Evolutionary conservation across 257 asterid species (phyloP), one percentile per base, ranked within the genome.

Genomic region (Oldenlandia corymbosa): DNA sequence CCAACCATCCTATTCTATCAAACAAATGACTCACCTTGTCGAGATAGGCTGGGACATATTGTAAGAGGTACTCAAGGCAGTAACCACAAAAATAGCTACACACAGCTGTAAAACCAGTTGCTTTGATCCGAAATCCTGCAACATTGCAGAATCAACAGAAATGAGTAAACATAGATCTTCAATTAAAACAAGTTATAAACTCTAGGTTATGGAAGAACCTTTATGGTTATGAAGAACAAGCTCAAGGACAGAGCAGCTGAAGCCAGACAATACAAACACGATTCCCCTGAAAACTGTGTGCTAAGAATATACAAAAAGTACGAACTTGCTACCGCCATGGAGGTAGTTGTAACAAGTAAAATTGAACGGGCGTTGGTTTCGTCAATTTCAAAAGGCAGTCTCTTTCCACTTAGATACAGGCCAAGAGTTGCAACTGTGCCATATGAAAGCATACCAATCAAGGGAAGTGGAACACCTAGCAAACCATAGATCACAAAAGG

Each of bases 301-400:
- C 69, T 80, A 64, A 92, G 84, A 62, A 92, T 85, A 82, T 89
- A 92, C 78, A 92, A 79, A 72, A 92, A 92, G 77, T 92, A 89
- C 55, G 91, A 81, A 79, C 99, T 87, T 42, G 99, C 90, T 59
- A 79, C 96, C 16, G 94, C 96, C 99, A 92, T 89, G 34, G 99
- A 82, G 60, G 97, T 83, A 43, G 91, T 87, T 36, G 78, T 74
- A 68, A 92, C 84, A 68, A 81, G 79, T 70, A 92, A 79, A 71
- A 87, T 41, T 32, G 78, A 56, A 55, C 85, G 84, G 41, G 79
- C 86, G 58, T 80, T 70, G 50, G 78, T 74, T 85, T 74, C 81
- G 67, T 69, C 80, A 60, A 80, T 62, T 62, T 60, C 81, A 63
- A 79, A 62, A 46, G 80, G 78, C 65, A 47, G 71, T 56, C 66